Evolutionary conservation across 768 basidiomycete genomes (phyloP), one percentile per base, ranked within the genome.

Genomic region (Psilocybe subaeruginosa): DNA sequence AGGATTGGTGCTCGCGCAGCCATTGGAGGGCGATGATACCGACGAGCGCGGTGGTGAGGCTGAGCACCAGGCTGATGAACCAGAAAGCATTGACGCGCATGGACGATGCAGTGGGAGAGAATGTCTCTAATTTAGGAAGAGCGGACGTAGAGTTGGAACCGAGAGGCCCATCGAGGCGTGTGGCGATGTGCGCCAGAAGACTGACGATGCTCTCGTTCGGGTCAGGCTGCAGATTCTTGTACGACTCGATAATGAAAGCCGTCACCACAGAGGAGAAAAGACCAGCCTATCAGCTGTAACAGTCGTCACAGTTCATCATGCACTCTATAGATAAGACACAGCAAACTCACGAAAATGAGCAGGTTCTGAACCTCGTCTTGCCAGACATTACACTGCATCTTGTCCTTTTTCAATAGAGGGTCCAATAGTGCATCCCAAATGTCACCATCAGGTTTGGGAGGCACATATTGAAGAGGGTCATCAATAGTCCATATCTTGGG

Each of bases 291-390:
- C 11, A 4, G 1, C 8, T 23, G 27, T 45, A 8, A 41, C 17
- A 41, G 8, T 9, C 8, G 29, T 5, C n/a, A 11, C 19, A n/a
- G 14, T 43, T 4, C 2, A 55, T 1, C 30, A 14, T 17, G 17
- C 1, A 43, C n/a, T 16, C 37, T 27, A n/a, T 3, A 43, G 41
- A 16, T 23, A 23, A 23, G 23, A 23, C 23, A 35, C 11, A 35
- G 33, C 33, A 11, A 35, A 33, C 56, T 48, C 17, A 57, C 56
- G 23, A 57, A 57, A n/a, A 57, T 57, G 7, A 57, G 19, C 7
- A 57, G 56, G 31, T 57, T 57, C 45, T 57, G 56, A 30, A 57
- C 56, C 17, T 57, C 56, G 30, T 57, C 56, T 35, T 48, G 47
- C 56, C 56, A 57, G 31, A 29, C 56, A 8, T 57, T 43, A 12